These are phyloP conservation scores for Calonectria naviculata DNA, from an alignment of 2,329 filamentous ascomycete species.

Conservation along the genomic window DNA sequence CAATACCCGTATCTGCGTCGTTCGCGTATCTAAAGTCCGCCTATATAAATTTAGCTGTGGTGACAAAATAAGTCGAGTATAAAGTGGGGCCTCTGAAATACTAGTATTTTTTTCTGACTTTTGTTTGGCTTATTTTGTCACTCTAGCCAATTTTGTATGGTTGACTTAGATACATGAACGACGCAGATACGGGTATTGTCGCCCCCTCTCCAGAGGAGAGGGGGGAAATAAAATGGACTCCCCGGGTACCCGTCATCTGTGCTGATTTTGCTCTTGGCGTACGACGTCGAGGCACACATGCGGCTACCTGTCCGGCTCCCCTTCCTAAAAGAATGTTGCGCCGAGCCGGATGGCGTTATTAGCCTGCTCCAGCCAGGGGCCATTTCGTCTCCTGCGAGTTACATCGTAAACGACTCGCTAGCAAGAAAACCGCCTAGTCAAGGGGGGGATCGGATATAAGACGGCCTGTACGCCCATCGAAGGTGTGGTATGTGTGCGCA, in stretches of 20 bases:
- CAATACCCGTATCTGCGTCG: no score
- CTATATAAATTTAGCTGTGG: no score
- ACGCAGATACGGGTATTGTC: no score
- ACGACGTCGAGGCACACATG: slow-evolving; percentile 38
- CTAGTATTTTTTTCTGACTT: no score
- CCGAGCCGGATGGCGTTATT: slow-evolving; percentile 48
- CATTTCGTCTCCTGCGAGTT: slow-evolving; percentile 49
- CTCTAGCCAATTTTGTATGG: no score
- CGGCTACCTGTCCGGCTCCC: slow-evolving; percentile 26
- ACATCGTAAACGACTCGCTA: slow-evolving; percentile 49
- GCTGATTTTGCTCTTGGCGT: slow-evolving; percentile 49
- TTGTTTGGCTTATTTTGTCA: no score
- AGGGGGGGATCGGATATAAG: slow-evolving; percentile 53
- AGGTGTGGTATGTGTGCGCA: slow-evolving; percentile 55
- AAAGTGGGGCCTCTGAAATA: no score
- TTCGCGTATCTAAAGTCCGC: no score
- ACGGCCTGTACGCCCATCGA: slow-evolving; percentile 52
- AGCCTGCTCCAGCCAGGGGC: slow-evolving; percentile 53
- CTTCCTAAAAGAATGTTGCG: slow-evolving; percentile 35
- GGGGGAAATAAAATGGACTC: no score
- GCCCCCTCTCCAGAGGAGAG: no score
- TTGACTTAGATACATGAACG: no score
- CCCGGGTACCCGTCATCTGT: slow-evolving; percentile 47
- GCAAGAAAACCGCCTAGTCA: slow-evolving; percentile 50
- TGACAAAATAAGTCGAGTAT: no score